Conservation (phyloP, 306 rosid genomes). For the Malus sylvestris region DNA sequence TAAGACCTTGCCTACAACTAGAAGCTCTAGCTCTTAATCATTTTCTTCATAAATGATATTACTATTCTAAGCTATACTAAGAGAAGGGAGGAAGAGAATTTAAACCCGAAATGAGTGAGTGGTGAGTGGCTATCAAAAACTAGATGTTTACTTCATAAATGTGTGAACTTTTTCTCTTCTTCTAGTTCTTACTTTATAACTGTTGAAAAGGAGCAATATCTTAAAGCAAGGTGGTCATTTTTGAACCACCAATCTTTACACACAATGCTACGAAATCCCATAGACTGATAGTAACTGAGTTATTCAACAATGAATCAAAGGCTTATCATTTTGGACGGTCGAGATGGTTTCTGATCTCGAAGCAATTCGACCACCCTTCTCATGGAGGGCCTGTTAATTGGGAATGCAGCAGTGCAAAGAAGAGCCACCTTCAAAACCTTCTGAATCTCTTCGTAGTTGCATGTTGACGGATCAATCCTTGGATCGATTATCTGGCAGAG, state of each 20-base stretch:
- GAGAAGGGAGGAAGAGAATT: no score
- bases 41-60: background rate
- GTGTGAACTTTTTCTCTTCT: background rate
- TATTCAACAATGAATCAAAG: background rate
- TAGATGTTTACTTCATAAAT: background rate
- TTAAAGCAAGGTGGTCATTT: background rate
- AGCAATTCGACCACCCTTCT: slow-evolving; percentile 68
- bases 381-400: slow-evolving; percentile 73
- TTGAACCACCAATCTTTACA: background rate
- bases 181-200: background rate
- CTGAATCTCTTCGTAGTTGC: slow-evolving; percentile 45
- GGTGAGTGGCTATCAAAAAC: no score
- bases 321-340: slow-evolving; percentile 14
- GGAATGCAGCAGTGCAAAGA: slow-evolving; percentile 58
- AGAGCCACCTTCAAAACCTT: slow-evolving; percentile 64
- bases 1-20: no score
- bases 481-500: slow-evolving; percentile 45
- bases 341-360: slow-evolving; percentile 33
- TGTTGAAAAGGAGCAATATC: background rate
- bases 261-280: background rate
- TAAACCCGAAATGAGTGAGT: no score
- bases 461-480: slow-evolving; percentile 30
- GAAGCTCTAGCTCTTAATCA: no score
- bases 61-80: no score
- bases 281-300: background rate